Conservation (phyloP, 352 stramenopile genomes). For the Globisporangium acanthophoron region DNA sequence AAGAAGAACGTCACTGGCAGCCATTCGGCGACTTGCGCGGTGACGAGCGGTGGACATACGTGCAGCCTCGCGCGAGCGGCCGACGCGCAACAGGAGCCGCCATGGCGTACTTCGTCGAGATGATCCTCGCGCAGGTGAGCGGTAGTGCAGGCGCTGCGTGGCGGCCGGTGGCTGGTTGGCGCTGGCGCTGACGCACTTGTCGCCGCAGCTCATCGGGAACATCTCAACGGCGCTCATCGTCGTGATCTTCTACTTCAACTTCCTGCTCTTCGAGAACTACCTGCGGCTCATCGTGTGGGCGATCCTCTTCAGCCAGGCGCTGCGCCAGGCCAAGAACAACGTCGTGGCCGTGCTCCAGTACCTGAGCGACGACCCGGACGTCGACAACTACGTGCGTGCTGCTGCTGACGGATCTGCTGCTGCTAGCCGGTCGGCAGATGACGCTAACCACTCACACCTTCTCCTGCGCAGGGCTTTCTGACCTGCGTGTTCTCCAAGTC, state of each 20-base stretch:
- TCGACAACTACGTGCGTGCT: conserved; percentile 59
- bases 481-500: conserved; percentile 79
- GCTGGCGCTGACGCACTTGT: not conserved
- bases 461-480: conserved; percentile 46
- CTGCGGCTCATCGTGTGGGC: conserved; percentile 83
- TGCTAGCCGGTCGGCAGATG: not conserved
- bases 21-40: not conserved
- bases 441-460: not conserved
- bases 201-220: conserved; percentile 71
- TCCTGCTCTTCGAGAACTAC: conserved; percentile 88
- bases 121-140: conserved; percentile 75
- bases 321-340: conserved; percentile 84
- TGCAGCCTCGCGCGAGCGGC: not conserved
- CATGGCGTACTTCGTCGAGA: conserved; percentile 82
- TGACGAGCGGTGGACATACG: not conserved
- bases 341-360: conserved; percentile 78
- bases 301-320: conserved; percentile 80
- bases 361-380: conserved; percentile 74
- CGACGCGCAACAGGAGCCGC: conserved; percentile 10
- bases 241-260: conserved; percentile 88
- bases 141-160: not conserved
- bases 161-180: not conserved
- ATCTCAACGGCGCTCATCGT: conserved; percentile 84
- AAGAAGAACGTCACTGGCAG: not conserved
- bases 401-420: not conserved